Percentiles rank a stretch among this genome's conserved stretches.
These are phyloP conservation scores for Nigrospora oryzae DNA, from an alignment of 2,329 filamentous ascomycete species.

Conservation along the genomic window DNA sequence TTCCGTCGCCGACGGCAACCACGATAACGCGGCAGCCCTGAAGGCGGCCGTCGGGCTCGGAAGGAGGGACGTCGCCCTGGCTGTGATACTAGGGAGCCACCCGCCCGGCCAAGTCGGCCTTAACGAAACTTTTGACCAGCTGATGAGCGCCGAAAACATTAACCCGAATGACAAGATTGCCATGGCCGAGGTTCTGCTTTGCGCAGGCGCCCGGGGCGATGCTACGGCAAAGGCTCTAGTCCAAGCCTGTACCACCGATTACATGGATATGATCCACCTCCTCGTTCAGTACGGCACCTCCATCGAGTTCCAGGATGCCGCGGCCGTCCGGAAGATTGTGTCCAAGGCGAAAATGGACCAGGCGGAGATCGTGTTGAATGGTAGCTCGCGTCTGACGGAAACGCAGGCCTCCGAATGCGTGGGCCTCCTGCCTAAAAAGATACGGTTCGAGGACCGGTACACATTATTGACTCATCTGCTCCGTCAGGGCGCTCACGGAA, in stretches of 20 bases:
- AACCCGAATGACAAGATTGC: slow-evolving; percentile 39
- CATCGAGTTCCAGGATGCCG: slow-evolving; percentile 42
- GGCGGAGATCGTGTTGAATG: slow-evolving; percentile 36
- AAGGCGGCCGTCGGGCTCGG: slow-evolving; percentile 38
- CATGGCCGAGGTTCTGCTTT: slow-evolving; percentile 47
- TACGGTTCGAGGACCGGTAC: slow-evolving; percentile 34
- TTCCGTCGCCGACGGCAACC: slow-evolving; percentile 43
- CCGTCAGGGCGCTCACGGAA: slow-evolving; percentile 40
- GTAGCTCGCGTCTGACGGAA: slow-evolving; percentile 32
- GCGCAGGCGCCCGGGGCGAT: slow-evolving; percentile 47
- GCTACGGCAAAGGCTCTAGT: slow-evolving; percentile 37
- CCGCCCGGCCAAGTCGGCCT: slow-evolving; percentile 40
- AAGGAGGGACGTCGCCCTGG: slow-evolving; percentile 44
- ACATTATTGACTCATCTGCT: slow-evolving; percentile 36
- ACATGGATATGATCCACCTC: slow-evolving; percentile 45
- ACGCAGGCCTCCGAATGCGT: slow-evolving; percentile 41
- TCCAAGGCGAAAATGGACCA: slow-evolving; percentile 35
- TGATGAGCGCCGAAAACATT: slow-evolving; percentile 37
- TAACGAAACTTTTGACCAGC: slow-evolving; percentile 38
- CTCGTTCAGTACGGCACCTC: slow-evolving; percentile 45
- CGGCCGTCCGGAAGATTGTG: slow-evolving; percentile 40
- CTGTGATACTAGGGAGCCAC: slow-evolving; percentile 42
- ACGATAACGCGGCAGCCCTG: slow-evolving; percentile 42
- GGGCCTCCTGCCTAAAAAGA: slow-evolving; percentile 36
- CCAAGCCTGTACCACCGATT: slow-evolving; percentile 38